Evolutionary conservation across 2,329 filamentous ascomycete species (phyloP).

Genomic region (Colletotrichum agaves): DNA sequence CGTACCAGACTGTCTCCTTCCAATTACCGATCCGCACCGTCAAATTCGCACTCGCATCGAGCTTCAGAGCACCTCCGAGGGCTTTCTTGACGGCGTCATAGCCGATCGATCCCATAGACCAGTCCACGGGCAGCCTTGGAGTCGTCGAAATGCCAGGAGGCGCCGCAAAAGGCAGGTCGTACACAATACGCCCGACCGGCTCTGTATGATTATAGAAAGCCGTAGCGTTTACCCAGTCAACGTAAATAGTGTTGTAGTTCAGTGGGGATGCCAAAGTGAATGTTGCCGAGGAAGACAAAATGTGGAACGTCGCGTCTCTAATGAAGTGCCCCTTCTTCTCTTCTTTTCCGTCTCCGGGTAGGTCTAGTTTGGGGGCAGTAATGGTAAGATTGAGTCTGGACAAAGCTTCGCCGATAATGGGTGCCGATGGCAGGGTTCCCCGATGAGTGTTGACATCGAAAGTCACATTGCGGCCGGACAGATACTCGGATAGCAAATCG

Average conservation of each 20-base stretch:
- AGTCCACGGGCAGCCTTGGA: constrained; percentile 83
- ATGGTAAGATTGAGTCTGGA: constrained; percentile 78
- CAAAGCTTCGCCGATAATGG: constrained; percentile 77
- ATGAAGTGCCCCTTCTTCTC: constrained; percentile 75
- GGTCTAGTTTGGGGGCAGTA: constrained; percentile 73
- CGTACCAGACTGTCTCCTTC: constrained; percentile 77
- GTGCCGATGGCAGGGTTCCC: constrained; percentile 78
- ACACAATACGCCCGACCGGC: constrained; percentile 80
- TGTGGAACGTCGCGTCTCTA: constrained; percentile 84
- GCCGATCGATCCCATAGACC: constrained; percentile 80
- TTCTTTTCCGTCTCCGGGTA: constrained; percentile 61
- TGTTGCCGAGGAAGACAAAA: constrained; percentile 85
- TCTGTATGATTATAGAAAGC: constrained; percentile 87
- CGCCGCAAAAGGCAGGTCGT: constrained; percentile 78
- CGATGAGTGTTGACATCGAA: constrained; percentile 78
- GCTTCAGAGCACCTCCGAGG: constrained; percentile 80
- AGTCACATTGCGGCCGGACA: constrained; percentile 88
- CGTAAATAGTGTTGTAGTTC: constrained; percentile 74
- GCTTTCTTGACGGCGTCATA: constrained; percentile 85
- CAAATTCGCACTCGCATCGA: constrained; percentile 83
- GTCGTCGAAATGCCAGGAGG: constrained; percentile 78
- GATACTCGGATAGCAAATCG: constrained; percentile 83
- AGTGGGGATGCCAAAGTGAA: constrained; percentile 88
- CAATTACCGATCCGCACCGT: constrained; percentile 80
- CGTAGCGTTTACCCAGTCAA: constrained; percentile 84